These are phyloP conservation scores for Colletotrichum agaves DNA, from an alignment of 2,329 filamentous ascomycete genomes.

Conservation along the genomic window DNA sequence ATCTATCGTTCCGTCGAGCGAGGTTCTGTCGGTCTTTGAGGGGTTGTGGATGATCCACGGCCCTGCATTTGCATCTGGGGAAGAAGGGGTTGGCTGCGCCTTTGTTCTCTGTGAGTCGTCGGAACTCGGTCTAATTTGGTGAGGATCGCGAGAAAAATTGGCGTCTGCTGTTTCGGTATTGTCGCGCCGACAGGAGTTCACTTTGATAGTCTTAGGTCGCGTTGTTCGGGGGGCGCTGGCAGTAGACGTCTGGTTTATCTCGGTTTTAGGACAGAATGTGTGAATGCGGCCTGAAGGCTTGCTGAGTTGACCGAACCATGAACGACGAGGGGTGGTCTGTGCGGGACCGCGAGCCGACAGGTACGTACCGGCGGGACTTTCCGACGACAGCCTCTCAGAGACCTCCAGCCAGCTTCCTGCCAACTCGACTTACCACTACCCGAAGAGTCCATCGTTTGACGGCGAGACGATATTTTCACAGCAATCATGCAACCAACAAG, in stretches of 20 bases:
- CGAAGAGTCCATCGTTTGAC: conserved; percentile 26
- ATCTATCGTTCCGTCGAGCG: conserved; percentile 14
- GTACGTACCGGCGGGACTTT: conserved; percentile 36
- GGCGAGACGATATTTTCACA: conserved; percentile 37
- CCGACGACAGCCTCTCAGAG: conserved; percentile 36
- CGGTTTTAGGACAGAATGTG: conserved; percentile 37
- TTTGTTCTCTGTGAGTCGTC: conserved; percentile 32
- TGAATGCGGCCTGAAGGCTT: conserved; percentile 32
- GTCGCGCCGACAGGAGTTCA: conserved; percentile 16
- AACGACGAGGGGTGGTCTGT: conserved; percentile 32
- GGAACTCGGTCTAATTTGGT: not conserved
- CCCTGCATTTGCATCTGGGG: conserved; percentile 36
- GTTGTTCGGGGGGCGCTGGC: conserved; percentile 26
- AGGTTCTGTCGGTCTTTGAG: conserved; percentile 20
- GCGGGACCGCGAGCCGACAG: conserved; percentile 3
- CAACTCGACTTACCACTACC: conserved; percentile 34
- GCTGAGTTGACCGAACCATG: conserved; percentile 24
- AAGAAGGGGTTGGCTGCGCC: conserved; percentile 21
- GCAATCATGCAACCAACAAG: conserved; percentile 46
- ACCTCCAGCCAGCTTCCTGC: conserved; percentile 37
- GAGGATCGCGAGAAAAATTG: not conserved
- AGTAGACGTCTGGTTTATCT: conserved; percentile 27
- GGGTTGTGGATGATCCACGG: conserved; percentile 32
- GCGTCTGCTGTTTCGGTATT: not conserved
- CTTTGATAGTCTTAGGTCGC: conserved; percentile 13